Percentiles rank a stretch among this genome's conserved stretches.
Evolutionary conservation across 2,329 filamentous ascomycete genomes (phyloP).

Genomic region (Arthrobotrys musiformis): DNA sequence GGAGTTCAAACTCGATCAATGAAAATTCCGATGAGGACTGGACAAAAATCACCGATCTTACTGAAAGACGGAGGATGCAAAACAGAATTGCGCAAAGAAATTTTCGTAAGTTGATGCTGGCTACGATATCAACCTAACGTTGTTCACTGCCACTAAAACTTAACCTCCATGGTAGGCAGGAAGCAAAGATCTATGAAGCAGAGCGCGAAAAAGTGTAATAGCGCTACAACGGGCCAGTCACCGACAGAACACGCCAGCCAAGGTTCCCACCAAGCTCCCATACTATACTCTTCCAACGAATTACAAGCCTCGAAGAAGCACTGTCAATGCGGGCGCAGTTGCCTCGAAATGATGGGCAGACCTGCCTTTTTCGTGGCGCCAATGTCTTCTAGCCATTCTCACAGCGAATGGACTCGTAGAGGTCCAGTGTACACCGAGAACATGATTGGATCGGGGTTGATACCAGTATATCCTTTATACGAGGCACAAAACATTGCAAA

Average conservation of each 20-base stretch:
- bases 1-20: background rate
- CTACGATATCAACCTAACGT: background rate
- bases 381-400: background rate
- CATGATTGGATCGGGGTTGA: background rate
- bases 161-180: background rate
- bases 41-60: slow-evolving; percentile 98
- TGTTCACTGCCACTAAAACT: background rate
- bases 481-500: background rate
- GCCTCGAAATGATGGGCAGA: background rate
- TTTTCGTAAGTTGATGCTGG: slow-evolving; percentile 76
- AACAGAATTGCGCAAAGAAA: slow-evolving; percentile 97
- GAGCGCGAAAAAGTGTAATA: background rate
- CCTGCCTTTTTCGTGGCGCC: slow-evolving; percentile 2
- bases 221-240: background rate
- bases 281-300: background rate
- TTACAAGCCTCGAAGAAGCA: background rate
- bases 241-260: background rate
- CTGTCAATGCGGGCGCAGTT: background rate
- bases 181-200: background rate
- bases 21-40: slow-evolving; percentile 83
- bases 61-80: slow-evolving; percentile 90
- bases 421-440: background rate
- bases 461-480: slow-evolving; percentile 18
- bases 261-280: background rate
- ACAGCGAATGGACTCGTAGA: background rate